phyloP scores from a whole-genome alignment of 495 filamentous ascomycete genomes.

The Podospora anserina region DNA sequence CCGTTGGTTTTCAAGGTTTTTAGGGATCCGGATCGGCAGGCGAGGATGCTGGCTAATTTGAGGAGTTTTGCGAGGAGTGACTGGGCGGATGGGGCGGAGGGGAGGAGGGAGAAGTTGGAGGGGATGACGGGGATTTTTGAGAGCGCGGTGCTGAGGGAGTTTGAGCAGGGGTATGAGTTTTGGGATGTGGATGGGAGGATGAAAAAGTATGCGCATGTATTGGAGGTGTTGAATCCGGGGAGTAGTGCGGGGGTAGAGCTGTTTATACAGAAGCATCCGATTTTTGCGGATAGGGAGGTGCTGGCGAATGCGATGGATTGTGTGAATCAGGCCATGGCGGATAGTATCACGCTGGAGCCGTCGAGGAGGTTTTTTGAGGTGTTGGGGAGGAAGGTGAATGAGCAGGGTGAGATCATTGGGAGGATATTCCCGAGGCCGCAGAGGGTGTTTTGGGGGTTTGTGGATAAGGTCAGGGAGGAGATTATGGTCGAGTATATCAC shows the following conservation, averaged over 20 bases:
- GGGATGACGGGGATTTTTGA: constrained; percentile 83
- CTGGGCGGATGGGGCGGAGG: constrained; percentile 66
- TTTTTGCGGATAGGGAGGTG: constrained; percentile 68
- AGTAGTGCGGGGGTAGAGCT: constrained; percentile 72
- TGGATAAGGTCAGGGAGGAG: constrained; percentile 79
- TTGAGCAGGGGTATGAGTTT: constrained; percentile 86
- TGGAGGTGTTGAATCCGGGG: constrained; percentile 72
- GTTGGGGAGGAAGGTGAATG: constrained; percentile 70
- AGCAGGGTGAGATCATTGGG: constrained; percentile 79
- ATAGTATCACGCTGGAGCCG: constrained; percentile 67
- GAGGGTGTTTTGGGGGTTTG: constrained; percentile 69
- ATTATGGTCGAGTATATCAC: constrained; percentile 85
- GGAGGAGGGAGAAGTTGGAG: constrained; percentile 66
- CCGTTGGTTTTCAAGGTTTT: constrained; percentile 82
- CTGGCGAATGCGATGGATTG: constrained; percentile 80
- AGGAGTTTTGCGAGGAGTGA: constrained; percentile 76
- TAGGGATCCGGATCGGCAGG: constrained; percentile 82
- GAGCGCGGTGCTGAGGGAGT: constrained; percentile 83
- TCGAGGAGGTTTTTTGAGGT: constrained; percentile 77
- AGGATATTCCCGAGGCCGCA: constrained; percentile 77
- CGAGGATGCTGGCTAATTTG: constrained; percentile 79
- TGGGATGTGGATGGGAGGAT: constrained; percentile 86
- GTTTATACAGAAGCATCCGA: constrained; percentile 82
- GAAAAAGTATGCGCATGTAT: constrained; percentile 82
- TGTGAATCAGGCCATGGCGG: constrained; percentile 61